A percentile compares a stretch with the other conserved stretches of the same genome.
Evolutionary conservation across 306 rosid genomes (phyloP).

Genomic region (Elaeagnus macrophylla): DNA sequence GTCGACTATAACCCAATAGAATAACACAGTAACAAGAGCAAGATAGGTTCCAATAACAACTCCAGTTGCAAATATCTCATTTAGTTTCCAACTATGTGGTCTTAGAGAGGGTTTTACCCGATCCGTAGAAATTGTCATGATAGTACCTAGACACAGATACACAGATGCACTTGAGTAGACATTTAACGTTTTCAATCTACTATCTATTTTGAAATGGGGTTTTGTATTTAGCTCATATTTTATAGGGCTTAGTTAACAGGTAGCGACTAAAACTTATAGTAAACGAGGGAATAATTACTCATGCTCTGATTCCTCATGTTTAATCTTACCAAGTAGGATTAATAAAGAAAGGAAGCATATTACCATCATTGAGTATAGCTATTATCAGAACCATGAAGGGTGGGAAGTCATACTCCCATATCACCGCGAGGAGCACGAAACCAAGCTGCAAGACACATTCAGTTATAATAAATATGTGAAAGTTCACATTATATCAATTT

Average conservation of each 20-base stretch:
- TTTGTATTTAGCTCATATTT: no score
- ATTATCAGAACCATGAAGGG: slow-evolving; percentile 77
- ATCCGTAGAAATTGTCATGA: slow-evolving; percentile 76
- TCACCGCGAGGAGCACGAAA: slow-evolving; percentile 49
- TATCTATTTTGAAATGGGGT: no score
- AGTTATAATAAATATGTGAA: slow-evolving; percentile 11
- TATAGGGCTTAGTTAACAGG: no score
- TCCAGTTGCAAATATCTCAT: slow-evolving; percentile 68
- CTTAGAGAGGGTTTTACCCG: slow-evolving; percentile 65
- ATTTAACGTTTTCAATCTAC: no score
- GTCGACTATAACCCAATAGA: slow-evolving; percentile 36
- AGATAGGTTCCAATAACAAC: slow-evolving; percentile 51
- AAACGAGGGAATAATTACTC: neutral
- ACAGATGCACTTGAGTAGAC: neutral
- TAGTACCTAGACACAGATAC: slow-evolving; percentile 37
- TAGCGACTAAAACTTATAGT: neutral
- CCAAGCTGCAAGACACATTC: slow-evolving; percentile 39
- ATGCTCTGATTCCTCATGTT: neutral
- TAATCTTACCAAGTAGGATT: neutral
- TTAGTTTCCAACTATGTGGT: slow-evolving; percentile 74
- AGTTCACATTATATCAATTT: slow-evolving; percentile 9
- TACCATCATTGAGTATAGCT: slow-evolving; percentile 74
- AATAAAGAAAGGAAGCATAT: neutral
- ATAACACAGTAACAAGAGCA: slow-evolving; percentile 54
- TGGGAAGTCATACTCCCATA: slow-evolving; percentile 67